phyloP scores from a whole-genome alignment of 148 eudicot genomes.

The Polygonum maritimum region DNA sequence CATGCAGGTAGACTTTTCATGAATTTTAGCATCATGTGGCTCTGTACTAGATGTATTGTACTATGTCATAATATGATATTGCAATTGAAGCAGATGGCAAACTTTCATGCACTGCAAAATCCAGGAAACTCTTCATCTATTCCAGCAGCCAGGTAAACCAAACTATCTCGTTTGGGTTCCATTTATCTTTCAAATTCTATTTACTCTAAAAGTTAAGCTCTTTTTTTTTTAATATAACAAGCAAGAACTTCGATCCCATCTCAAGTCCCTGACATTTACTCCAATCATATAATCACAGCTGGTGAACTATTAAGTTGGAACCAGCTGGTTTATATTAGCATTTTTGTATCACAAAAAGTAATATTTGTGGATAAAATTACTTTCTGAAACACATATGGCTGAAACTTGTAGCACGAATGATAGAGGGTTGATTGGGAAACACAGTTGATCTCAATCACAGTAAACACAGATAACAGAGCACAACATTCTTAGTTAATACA shows the following conservation, averaged over 20 bases:
- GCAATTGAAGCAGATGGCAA: conserved; percentile 43
- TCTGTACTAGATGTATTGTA: background rate
- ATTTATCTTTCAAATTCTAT: background rate
- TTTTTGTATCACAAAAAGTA: background rate
- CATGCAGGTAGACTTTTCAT: conserved; percentile 46
- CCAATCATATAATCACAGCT: background rate
- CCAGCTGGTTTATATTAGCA: background rate
- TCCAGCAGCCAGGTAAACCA: conserved; percentile 36
- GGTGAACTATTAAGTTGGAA: background rate
- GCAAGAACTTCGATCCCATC: background rate
- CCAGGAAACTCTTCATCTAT: conserved; percentile 45
- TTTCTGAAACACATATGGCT: background rate
- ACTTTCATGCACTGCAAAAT: conserved; percentile 34
- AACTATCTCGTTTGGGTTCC: background rate
- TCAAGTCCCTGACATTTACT: background rate
- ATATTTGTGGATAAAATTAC: background rate
- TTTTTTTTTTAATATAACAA: background rate
- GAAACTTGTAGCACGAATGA: background rate
- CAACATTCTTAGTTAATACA: no score
- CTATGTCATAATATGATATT: background rate
- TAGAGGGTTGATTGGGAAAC: no score
- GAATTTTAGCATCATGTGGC: background rate
- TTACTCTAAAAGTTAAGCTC: background rate
- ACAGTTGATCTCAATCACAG: no score
- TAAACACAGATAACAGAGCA: no score